Base-by-base conservation (phyloP, 345 rosid genomes). In the Excoecaria cochinchinensis region DNA sequence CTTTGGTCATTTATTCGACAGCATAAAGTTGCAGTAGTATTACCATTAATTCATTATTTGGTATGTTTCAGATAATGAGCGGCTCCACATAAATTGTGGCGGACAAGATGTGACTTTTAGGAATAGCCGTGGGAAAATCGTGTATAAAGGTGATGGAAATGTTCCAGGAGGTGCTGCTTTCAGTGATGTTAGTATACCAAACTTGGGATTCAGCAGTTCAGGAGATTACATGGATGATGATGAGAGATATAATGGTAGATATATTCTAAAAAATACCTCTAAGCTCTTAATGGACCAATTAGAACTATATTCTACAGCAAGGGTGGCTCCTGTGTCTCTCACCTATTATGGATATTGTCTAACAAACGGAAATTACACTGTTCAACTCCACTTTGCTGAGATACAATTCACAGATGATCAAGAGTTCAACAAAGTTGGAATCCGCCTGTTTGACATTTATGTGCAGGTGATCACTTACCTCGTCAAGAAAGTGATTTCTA, bases 331-430 rank as follows among this genome's bases (percentile, higher is more conserved):
- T 9, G 1, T 67, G 19, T 70, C 31, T 19, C 31, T 70, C 11
- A 67, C 55, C 10, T 67, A 67, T 46, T 67, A 46, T 21, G 55
- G 53, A 46, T 67, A 21, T 15, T 67, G 56, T 67, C 25, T 67
- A 14, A 19, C 3, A 67, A 67, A 44, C 46, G 70, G 70, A 10
- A 21, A 24, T 24, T 67, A 67, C 39, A 67, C 53, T 44, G 70
- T 67, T 46, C 6, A 22, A 47, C 70, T 67, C 4, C 69, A 84
- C 63, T 67, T 67, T 67, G 70, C 53, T 22, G 75, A 72, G 66
- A 44, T 72, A 42, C 63, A 55, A 21, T 72, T 24, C 1, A 24
- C 22, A 12, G 16, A 40, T 3, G 48, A 31, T 3, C 5, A 11
- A 8, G 10, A 1, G 3, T 5, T 19, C n/a, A 12, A 73, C 16